phyloP scores from a whole-genome alignment of 495 filamentous ascomycete species.

The Aspergillus affinis region DNA sequence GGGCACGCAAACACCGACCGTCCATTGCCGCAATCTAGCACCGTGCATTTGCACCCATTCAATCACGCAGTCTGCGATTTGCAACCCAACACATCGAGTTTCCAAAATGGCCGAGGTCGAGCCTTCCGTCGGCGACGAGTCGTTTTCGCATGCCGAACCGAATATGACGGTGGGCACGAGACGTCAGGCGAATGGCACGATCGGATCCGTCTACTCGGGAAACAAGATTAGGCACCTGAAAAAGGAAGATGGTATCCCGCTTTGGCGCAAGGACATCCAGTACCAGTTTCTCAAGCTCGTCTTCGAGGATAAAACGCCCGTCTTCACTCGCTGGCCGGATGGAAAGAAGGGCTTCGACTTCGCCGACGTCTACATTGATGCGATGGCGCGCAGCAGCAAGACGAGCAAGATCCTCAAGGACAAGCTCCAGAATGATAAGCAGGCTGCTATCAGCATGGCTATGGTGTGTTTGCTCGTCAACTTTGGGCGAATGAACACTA shows the following conservation, averaged over 20 bases:
- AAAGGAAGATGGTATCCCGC: constrained; percentile 93
- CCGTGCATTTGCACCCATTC: not conserved
- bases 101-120: constrained; percentile 44
- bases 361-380: constrained; percentile 94
- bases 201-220: constrained; percentile 73
- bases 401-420: constrained; percentile 98
- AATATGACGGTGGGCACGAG: constrained; percentile 58
- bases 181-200: constrained; percentile 64
- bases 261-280: constrained; percentile 98
- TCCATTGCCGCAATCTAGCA: not conserved
- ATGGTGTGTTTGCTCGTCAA: constrained; percentile 99
- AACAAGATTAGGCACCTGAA: constrained; percentile 95
- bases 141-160: constrained; percentile 42
- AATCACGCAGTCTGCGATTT: not conserved
- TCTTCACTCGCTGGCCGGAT: constrained; percentile 83
- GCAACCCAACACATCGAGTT: not conserved
- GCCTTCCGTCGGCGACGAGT: constrained; percentile 44
- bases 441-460: constrained; percentile 93
- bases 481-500: constrained; percentile 98
- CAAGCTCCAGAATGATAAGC: constrained; percentile 89
- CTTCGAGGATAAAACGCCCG: constrained; percentile 80
- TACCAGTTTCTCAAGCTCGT: constrained; percentile 90
- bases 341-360: constrained; percentile 75
- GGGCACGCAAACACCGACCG: constrained; percentile 8
- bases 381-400: constrained; percentile 98